Base-by-base conservation (phyloP, 164 flowering plant genomes). In the Sedum album region DNA sequence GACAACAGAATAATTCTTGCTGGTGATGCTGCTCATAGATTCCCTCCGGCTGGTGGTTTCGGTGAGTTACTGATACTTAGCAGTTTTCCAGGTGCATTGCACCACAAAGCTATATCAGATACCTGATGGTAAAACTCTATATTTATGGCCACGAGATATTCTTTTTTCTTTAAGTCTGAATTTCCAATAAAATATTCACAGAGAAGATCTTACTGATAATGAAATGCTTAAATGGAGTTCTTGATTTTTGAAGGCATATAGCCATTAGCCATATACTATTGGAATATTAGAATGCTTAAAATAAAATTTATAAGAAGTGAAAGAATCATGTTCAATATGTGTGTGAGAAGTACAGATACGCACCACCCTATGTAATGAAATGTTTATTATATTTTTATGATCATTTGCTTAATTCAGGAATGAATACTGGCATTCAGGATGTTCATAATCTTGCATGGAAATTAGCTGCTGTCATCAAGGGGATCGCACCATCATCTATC, bases 41-140 rank as follows among this genome's bases (percentile, higher is more conserved):
- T 94, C 68, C 99, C 99, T 68, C 99, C 97, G 51, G 95, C 99
- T 79, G 99, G 99, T 81, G 99, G 97, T 71, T 94, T 94, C 80
- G 97, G 97, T 89, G 68, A 77, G 87, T 79, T n/a, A 5, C 17
- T 55, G 6, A n/a, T 20, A 20, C 23, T 49, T 49, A 1, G 4
- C 57, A 18, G 4, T 6, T 51, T 17, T 51, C 18, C 60, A 23
- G 28, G 15, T 25, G 10, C 55, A 49, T n/a, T 49, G 55, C 55
- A 20, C n/a, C 8, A 25, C 30, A 53, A 30, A 53, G 15, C 60
- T 53, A 9, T 21, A 53, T 53, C 60, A 53, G 25, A 23, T 53
- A 23, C 60, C 25, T 25, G 60, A 2, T 53, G 31, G 25, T 9
- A 49, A 39, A 39, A 20, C n/a, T 49, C 55, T 49, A 23, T 25